A percentile compares a stretch with the other conserved stretches of the same genome.
These are phyloP conservation scores for Penstemon eatonii DNA, from an alignment of 257 asterid genomes.

Conservation along the genomic window DNA sequence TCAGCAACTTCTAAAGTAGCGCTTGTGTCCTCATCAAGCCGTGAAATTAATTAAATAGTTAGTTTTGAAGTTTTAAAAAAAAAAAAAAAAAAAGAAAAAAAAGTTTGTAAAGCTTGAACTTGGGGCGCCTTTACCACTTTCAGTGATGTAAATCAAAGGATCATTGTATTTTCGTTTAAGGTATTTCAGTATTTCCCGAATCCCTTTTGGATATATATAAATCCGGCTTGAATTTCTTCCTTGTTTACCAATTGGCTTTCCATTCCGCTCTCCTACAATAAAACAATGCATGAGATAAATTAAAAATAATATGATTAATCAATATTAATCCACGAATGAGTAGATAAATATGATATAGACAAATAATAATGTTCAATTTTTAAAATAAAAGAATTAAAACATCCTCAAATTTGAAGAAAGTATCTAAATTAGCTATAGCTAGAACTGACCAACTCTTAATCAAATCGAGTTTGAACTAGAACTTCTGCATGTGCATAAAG, in stretches of 20 bases:
- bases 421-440: no score
- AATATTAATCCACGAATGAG: not conserved
- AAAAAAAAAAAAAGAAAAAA: not conserved
- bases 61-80: not conserved
- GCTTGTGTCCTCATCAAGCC: conserved; percentile 37
- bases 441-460: no score
- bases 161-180: conserved; percentile 35
- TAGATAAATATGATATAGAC: no score
- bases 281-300: not conserved
- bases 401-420: no score
- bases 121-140: conserved; percentile 21
- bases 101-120: not conserved
- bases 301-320: no score
- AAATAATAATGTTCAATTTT: no score
- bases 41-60: conserved; percentile 23
- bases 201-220: conserved; percentile 47
- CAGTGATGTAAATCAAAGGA: conserved; percentile 41
- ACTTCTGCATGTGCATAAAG: no score
- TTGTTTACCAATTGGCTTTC: conserved; percentile 35
- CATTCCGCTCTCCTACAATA: conserved; percentile 28
- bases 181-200: conserved; percentile 30
- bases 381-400: no score
- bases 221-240: conserved; percentile 38
- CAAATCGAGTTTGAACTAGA: no score
- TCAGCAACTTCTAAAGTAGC: conserved; percentile 23